Evolutionary conservation across 2,329 filamentous ascomycete species (phyloP).

Genomic region (Scedosporium minutisporum): DNA sequence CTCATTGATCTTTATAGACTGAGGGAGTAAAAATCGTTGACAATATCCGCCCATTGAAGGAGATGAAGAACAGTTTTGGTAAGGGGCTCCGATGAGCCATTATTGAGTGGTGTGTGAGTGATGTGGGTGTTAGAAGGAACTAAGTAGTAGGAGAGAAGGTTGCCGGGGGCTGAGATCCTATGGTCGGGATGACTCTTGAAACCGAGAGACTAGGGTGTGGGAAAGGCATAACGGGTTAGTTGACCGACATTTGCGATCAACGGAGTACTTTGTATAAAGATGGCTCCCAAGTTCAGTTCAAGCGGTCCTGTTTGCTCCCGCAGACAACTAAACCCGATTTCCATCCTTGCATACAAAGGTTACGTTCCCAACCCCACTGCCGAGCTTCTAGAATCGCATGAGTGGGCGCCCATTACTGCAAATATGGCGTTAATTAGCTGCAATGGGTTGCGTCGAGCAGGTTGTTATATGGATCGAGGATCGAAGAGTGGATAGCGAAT

Average conservation of each 20-base stretch:
- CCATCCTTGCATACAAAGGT: background rate
- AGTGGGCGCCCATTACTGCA: too few relatives aligned
- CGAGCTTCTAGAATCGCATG: too few relatives aligned
- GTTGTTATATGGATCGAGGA: background rate
- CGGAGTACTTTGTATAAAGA: background rate
- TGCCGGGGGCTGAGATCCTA: background rate
- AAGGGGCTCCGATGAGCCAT: background rate
- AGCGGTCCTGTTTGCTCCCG: conserved; percentile 5
- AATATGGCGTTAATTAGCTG: too few relatives aligned
- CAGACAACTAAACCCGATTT: background rate
- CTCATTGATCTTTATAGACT: conserved; percentile 5
- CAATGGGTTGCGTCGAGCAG: too few relatives aligned
- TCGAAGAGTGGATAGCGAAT: background rate
- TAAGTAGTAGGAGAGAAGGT: background rate
- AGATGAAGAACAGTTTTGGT: background rate
- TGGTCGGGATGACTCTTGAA: background rate
- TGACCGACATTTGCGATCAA: background rate
- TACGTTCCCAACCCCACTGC: background rate
- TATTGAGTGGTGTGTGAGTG: background rate
- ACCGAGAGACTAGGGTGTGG: background rate
- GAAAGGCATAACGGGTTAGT: background rate
- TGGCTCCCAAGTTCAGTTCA: background rate
- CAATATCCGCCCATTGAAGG: background rate
- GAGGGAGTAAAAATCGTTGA: background rate
- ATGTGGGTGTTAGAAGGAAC: background rate